Evolutionary conservation across 2,329 filamentous ascomycete species (phyloP), one percentile per base, ranked within the genome.

Genomic region (Didymellaceae sp.): DNA sequence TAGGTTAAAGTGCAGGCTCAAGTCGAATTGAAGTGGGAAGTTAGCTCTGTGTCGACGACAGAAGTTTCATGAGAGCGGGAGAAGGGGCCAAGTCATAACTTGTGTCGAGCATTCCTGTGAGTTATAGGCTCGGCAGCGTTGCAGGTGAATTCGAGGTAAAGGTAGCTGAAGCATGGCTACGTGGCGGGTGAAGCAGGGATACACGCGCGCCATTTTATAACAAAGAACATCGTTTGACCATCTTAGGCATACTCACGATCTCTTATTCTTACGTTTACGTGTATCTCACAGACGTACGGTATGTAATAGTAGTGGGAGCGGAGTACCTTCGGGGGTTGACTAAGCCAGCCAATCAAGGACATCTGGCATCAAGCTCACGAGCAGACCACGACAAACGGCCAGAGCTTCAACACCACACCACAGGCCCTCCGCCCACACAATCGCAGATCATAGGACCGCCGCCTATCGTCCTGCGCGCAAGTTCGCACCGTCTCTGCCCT

Each of bases 321-420:
- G 34, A 45, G 41, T 25, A 16, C 14, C 34, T 58, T 50, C 53
- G 59, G 38, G 32, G 55, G 57, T 61, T 32, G 35, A 39, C 35
- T 46, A 63, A 63, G 59, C 59, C 14, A 35, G 31, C 44, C 58
- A 59, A 40, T 55, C 50, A 59, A 59, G 22, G 59, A 64, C 61
- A 68, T 66, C 59, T 68, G 65, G 65, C 65, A 59, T 62, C 60
- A 64, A 63, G 59, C 63, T 57, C 52, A 49, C 60, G 63, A 63
- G 59, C 63, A 56, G 50, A 49, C 52, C 35, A 57, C 28, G 41
- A 55, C 28, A 22, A 10, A n/a, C 30, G 30, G 8, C 24, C 2
- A 20, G 28, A 56, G 45, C 45, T 59, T 31, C 45, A 48, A 49
- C 37, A 54, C 54, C 50, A 42, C 33, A 52, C 10, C 26, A 47